Base-by-base conservation (phyloP, 192 early-diverging fungal genomes). In the Helicostylum pulchrum region DNA sequence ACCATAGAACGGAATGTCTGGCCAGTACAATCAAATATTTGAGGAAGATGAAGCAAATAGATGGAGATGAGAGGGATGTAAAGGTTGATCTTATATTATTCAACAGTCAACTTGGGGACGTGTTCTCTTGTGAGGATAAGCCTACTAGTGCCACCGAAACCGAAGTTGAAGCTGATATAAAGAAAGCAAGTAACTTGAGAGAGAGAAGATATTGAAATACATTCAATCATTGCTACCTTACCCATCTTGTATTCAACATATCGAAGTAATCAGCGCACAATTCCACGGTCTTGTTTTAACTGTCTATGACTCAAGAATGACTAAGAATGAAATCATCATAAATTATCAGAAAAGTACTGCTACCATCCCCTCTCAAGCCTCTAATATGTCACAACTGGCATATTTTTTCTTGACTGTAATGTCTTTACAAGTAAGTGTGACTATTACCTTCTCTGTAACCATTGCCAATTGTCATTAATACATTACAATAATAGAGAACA, bases 201-300 rank as follows among this genome's bases (percentile, higher is more conserved):
- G 55, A 57, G 34, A 44, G n/a, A n/a, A 57, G 32, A 32, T 15
- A 42, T 36, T 57, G 36, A 39, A 12, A 57, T 57, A 57, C 55
- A 17, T 36, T 6, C 32, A 57, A 57, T 57, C 55, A 57, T 39
- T 44, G 32, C 32, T 57, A 32, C 55, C 55, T 57, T 57, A 57
- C 55, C 32, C 32, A 9, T 44, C 55, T 36, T 39, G 36, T 36
- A 57, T 57, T 39, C 32, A 57, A 39, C 55, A 57, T 57, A 57
- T 57, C 39, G 55, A 57, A 57, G 39, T 57, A 57, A 32, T 54
- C 26, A 54, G 53, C 31, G 53, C 53, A n/a, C 53, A 54, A 17
- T 34, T 54, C 34, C 53, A 54, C 31, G 53, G 26, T 32, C 53
- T 54, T 26, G 17, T 31, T 32, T 31, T 54, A 6, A 54, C 53